Evolutionary conservation across 495 filamentous ascomycete genomes (phyloP).

Genomic region (Aspergillus saccharolyticus): DNA sequence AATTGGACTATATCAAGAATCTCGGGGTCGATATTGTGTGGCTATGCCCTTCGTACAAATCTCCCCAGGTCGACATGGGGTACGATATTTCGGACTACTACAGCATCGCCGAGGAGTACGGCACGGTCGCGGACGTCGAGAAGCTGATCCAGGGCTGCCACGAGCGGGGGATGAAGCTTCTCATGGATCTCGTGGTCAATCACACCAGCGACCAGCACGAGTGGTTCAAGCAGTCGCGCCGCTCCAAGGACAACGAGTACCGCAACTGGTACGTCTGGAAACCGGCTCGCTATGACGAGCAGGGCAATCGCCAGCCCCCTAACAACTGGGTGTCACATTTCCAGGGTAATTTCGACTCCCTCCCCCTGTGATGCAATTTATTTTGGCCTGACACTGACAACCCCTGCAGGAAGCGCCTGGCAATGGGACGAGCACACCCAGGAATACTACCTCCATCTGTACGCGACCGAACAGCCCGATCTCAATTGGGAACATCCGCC

Average conservation of each 20-base stretch:
- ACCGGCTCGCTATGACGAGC: slow-evolving; percentile 48
- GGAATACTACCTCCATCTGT: slow-evolving; percentile 70
- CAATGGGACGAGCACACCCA: slow-evolving; percentile 57
- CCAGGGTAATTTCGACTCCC: slow-evolving; percentile 35
- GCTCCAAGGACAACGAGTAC: slow-evolving; percentile 53
- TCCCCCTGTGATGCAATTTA: too few relatives aligned
- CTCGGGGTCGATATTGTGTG: slow-evolving; percentile 64
- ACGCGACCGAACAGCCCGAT: slow-evolving; percentile 61
- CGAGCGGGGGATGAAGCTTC: slow-evolving; percentile 58
- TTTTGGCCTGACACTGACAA: too few relatives aligned
- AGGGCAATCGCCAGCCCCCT: slow-evolving; percentile 59
- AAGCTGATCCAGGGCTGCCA: slow-evolving; percentile 52
- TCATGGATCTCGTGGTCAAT: slow-evolving; percentile 73
- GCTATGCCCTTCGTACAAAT: slow-evolving; percentile 64
- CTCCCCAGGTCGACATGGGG: slow-evolving; percentile 58
- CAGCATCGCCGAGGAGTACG: slow-evolving; percentile 55
- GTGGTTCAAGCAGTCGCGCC: slow-evolving; percentile 68
- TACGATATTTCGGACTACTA: slow-evolving; percentile 67
- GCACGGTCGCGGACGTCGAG: slow-evolving; percentile 63
- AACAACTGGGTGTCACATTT: slow-evolving; percentile 66
- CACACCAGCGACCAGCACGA: slow-evolving; percentile 74
- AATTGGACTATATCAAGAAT: slow-evolving; percentile 59
- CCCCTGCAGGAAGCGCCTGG: slow-evolving; percentile 52
- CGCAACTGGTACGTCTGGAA: slow-evolving; percentile 74
- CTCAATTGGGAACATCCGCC: slow-evolving; percentile 69